Percentiles rank a stretch among this genome's conserved stretches.
Conservation (phyloP, 1,139 yeast species). For the Yamadazyma dendronema region DNA sequence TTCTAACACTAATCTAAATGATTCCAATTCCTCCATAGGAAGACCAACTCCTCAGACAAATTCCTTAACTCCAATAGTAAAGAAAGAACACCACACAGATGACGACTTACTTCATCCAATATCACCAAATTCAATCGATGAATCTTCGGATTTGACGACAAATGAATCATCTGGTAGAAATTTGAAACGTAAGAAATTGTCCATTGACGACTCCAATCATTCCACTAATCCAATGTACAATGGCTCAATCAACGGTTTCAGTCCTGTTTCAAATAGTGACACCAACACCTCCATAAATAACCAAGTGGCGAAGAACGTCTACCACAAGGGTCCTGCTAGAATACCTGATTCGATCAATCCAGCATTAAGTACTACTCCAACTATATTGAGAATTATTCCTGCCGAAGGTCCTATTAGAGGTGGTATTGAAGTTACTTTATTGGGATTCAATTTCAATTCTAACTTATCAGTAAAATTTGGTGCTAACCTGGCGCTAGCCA, state of each 20-base stretch:
- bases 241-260: conserved; percentile 40
- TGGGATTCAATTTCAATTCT: conserved; percentile 83
- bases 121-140: conserved; percentile 67
- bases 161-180: conserved; percentile 41
- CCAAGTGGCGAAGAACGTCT: conserved; percentile 6
- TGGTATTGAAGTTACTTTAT: conserved; percentile 87
- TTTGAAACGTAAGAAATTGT: conserved; percentile 42
- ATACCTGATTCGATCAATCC: conserved; percentile 16
- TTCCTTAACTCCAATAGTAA: conserved; percentile 6
- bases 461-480: conserved; percentile 88
- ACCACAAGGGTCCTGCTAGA: conserved; percentile 14
- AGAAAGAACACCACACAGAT: conserved; percentile 8
- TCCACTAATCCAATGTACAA: conserved; percentile 45
- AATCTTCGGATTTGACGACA: conserved; percentile 59
- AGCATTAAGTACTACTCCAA: conserved; percentile 37
- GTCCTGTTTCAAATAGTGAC: conserved; percentile 47
- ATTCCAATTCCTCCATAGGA: conserved; percentile 16
- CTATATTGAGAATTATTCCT: conserved; percentile 84
- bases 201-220: conserved; percentile 43
- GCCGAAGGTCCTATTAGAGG: conserved; percentile 94
- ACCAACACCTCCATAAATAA: conserved; percentile 21
- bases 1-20: conserved; percentile 20
- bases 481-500: conserved; percentile 73
- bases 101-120: conserved; percentile 31
- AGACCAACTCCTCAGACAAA: conserved; percentile 7